These are phyloP conservation scores for Dictyostelium citrinum DNA, from an alignment of 78 protist species.

Conservation along the genomic window DNA sequence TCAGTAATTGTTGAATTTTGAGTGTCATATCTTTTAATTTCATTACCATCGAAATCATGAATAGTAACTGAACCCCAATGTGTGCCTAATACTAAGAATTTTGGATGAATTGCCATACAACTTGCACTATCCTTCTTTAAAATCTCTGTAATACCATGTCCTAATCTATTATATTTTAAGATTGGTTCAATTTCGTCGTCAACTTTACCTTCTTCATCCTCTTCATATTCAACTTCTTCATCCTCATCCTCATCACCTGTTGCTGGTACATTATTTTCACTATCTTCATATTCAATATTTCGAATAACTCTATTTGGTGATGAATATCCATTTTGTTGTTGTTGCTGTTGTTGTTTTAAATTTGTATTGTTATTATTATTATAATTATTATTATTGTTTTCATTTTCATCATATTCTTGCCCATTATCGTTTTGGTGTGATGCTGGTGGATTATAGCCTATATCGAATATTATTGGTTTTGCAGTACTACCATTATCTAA, in stretches of 20 bases:
- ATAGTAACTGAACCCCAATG: conserved; percentile 87
- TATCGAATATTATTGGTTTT: neutral
- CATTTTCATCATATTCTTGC: conserved; percentile 50
- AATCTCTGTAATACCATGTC: conserved; percentile 77
- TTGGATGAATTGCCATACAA: conserved; percentile 79
- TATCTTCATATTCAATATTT: neutral
- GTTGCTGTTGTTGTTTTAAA: neutral
- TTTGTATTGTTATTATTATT: conserved; percentile 53
- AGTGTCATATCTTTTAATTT: conserved; percentile 57
- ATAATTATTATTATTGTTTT: neutral
- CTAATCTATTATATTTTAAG: conserved; percentile 86
- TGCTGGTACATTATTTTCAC: neutral
- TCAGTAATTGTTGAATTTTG: conserved; percentile 85
- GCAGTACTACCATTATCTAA: neutral
- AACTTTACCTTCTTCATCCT: conserved; percentile 52
- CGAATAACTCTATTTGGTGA: neutral
- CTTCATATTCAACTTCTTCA: conserved; percentile 51
- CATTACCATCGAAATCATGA: conserved; percentile 89
- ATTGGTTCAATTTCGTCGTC: conserved; percentile 88
- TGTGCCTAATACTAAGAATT: conserved; percentile 86
- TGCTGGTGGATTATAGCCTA: neutral
- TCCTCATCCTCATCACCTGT: conserved; percentile 16
- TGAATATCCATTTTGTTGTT: neutral
- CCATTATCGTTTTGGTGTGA: neutral
- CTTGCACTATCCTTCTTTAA: conserved; percentile 70